Evolutionary conservation across 1,139 yeast genomes (phyloP), one percentile per base, ranked within the genome.

Genomic region (Magnusiomyces fungicola): DNA sequence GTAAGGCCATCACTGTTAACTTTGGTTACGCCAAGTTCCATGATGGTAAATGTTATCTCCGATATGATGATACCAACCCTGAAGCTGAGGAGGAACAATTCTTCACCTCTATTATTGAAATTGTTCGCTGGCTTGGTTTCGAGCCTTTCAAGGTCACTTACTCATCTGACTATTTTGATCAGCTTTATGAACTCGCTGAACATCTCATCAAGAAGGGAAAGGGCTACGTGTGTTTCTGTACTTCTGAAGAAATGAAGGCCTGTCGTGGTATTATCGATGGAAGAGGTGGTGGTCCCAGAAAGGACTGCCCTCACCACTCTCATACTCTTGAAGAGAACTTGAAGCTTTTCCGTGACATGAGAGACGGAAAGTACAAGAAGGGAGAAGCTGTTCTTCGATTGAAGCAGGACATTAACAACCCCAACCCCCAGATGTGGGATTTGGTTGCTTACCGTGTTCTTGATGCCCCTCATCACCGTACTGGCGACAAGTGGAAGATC

Each of bases 401-500:
- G 98, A 92, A 92, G 68, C 97, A 88, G 74, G 96, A 92, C 65
- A 36, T 47, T 7, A 67, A 69, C n/a, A 85, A 94, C 36, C 95
- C 96, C 57, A 86, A 88, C 58, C 98, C 98, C 21, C 98, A 92
- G 71, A 94, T 94, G 98, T 94, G 99, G 98, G 99, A 94, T 69
- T 78, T 92, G 59, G 95, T 92, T 53, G 98, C 98, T n/a, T 94
- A 94, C 71, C 80, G 99, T 68, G 96, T 94, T 6, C 74, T 94
- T 60, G 76, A 90, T 60, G 90, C 96, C 23, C 79, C 88, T 27
- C 98, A 94, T 69, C 96, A 92, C 68, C 83, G 98, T 70, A 92
- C 98, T 16, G 98, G 97, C 50, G 83, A 79, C 65, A 85, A 85
- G 68, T 94, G 99, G 99, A 88, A 84, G 69, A 90, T 94, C 53